Base-by-base conservation (phyloP, 495 filamentous ascomycete genomes). In the Viridothelium virens region DNA sequence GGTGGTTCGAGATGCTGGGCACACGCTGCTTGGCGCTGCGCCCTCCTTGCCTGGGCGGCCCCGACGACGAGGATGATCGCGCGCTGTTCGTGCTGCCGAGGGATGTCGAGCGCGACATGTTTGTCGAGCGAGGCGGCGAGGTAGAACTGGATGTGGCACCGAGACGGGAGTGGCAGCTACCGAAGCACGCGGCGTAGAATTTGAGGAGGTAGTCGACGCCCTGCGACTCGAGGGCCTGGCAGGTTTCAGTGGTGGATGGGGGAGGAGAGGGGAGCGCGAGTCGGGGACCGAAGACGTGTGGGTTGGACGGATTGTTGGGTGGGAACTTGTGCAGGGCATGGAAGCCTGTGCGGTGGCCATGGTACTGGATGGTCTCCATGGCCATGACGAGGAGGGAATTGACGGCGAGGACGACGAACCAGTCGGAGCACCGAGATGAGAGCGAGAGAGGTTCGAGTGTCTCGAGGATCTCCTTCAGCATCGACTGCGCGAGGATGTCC, bases 151-250 rank as follows among this genome's bases (percentile, higher is more conserved):
- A 59, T 33, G 18, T 14, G 31, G 18, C 14, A 14, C 31, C 53
- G 18, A 59, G 53, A 34, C 53, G 53, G 36, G 53, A 59, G 18
- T 59, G 53, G 53, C 53, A 59, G 18, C 7, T 36, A 10, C 53
- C 53, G 36, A 59, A 59, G 31, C 53, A 59, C 25, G 53, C 53
- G 7, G 53, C 31, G 53, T 59, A 59, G 53, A 59, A 59, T 59
- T 36, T 59, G n/a, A 59, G 53, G 11, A 59, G 31, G 18, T 59
- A 31, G 31, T 59, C 53, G 18, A 59, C 31, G 14, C 53, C 53
- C 7, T 59, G n/a, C 25, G 7, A 34, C 31, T 59, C 53, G 18
- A 59, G 6, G 2, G n/a, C 2, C 53, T 34, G 33, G 31, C 53
- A 59, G 3, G 53, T 59, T 0, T 59, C 53, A 0, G 6, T 59